These are phyloP conservation scores for Hymenoscyphus fraxineus DNA, from an alignment of 2,329 filamentous ascomycete genomes.

Conservation along the genomic window DNA sequence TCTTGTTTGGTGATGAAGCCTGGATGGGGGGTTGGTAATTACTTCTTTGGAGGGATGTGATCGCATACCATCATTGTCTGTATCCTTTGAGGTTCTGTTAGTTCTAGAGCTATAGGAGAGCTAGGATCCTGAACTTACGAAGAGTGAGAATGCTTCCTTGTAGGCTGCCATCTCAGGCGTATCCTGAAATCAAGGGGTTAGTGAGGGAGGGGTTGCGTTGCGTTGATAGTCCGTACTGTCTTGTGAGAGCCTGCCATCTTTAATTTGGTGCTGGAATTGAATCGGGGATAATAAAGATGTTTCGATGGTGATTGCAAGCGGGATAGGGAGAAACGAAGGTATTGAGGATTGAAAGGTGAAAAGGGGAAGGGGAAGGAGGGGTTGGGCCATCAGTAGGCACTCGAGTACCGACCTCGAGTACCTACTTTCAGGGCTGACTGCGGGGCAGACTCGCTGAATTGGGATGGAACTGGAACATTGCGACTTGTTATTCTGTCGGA, in stretches of 20 bases:
- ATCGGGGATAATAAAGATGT: not conserved
- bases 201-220: not conserved
- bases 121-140: slow-evolving; percentile 12
- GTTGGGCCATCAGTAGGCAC: not conserved
- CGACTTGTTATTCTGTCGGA: not conserved
- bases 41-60: not conserved
- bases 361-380: not conserved
- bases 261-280: not conserved
- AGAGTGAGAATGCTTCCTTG: slow-evolving; percentile 21
- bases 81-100: not conserved
- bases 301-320: not conserved
- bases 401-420: not conserved
- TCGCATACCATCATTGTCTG: not conserved
- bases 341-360: not conserved
- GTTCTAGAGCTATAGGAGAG: not conserved
- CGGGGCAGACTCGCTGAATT: not conserved
- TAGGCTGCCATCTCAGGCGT: slow-evolving; percentile 14
- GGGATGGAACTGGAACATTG: not conserved
- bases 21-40: slow-evolving; percentile 28
- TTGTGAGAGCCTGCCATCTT: not conserved
- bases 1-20: slow-evolving; percentile 62
- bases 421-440: slow-evolving; percentile 2
- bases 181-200: not conserved
- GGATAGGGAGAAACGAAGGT: not conserved
- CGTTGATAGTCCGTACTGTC: not conserved